Conservation (phyloP, 805 yeast genomes). For the Myxozyma nipponensis region DNA sequence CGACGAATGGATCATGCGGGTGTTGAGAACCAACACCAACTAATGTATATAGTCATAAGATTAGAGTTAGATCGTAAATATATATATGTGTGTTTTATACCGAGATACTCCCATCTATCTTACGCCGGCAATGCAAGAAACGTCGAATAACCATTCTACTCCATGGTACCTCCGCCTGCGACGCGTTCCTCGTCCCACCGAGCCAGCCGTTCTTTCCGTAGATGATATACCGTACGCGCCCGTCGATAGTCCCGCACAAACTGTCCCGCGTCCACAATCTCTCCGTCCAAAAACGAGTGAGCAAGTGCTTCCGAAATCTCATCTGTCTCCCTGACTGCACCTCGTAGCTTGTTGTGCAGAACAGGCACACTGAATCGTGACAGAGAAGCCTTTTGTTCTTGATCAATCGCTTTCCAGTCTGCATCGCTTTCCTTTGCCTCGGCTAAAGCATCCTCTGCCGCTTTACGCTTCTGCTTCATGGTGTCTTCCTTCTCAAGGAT, state of each 20-base stretch:
- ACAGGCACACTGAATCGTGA: conserved; percentile 9
- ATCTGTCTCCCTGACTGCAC: conserved; percentile 35
- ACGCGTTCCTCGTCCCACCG: conserved; percentile 48
- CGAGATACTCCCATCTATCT: no score
- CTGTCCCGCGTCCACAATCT: conserved; percentile 34
- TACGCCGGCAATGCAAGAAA: no score
- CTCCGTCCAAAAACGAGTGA: conserved; percentile 33
- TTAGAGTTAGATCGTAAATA: neutral
- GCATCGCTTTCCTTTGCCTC: conserved; percentile 15
- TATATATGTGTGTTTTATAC: neutral
- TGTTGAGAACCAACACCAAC: conserved; percentile 8
- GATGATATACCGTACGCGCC: conserved; percentile 44
- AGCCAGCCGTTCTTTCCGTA: conserved; percentile 46
- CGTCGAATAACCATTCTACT: neutral
- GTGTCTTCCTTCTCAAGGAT: conserved; percentile 7
- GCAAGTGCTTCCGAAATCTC: conserved; percentile 38
- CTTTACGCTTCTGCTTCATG: conserved; percentile 3
- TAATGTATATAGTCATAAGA: conserved; percentile 2
- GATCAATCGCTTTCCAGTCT: conserved; percentile 16
- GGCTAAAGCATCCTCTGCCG: conserved; percentile 5
- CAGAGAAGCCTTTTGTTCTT: conserved; percentile 13
- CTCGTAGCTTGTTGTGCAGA: conserved; percentile 7
- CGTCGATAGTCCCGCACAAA: conserved; percentile 45
- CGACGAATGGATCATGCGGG: conserved; percentile 13
- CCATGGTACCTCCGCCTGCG: conserved; percentile 31